Percentiles rank a stretch among this genome's conserved stretches.
These are phyloP conservation scores for Corrigiola litoralis DNA, from an alignment of 179 eudicot species.

Conservation along the genomic window DNA sequence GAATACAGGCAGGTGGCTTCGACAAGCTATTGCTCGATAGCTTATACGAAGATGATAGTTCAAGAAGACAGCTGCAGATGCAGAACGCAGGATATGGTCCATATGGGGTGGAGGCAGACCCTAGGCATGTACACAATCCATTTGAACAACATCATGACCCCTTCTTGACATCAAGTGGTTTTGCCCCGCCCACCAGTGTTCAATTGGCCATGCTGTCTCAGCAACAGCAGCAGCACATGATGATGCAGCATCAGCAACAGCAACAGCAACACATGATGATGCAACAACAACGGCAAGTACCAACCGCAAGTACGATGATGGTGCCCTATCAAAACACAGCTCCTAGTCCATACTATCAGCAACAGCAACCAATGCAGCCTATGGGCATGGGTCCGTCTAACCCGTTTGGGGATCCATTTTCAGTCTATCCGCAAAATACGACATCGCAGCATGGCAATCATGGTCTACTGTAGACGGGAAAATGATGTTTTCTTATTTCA, in stretches of 20 bases:
- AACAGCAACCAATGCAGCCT: conserved; percentile 26
- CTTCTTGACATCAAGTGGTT: conserved; percentile 49
- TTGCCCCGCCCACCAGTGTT: conserved; percentile 72
- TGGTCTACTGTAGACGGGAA: conserved; percentile 40
- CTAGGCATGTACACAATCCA: conserved; percentile 38
- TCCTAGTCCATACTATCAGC: conserved; percentile 46
- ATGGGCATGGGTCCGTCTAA: conserved; percentile 29
- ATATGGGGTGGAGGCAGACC: conserved; percentile 35
- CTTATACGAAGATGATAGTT: conserved; percentile 72
- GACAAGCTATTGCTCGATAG: conserved; percentile 83
- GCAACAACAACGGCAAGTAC: conserved; percentile 25
- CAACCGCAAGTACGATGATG: conserved; percentile 30
- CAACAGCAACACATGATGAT: conserved; percentile 43
- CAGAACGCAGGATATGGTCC: conserved; percentile 70
- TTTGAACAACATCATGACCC: conserved; percentile 63
- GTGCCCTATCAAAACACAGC: conserved; percentile 40
- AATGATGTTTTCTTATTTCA: conserved; percentile 18
- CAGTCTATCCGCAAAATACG: conserved; percentile 33
- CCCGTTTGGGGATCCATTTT: conserved; percentile 79
- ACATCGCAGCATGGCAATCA: conserved; percentile 49
- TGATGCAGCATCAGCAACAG: conserved; percentile 32
- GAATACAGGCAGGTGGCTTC: conserved; percentile 77
- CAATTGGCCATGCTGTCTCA: conserved; percentile 69
- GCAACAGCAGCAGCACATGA: conserved; percentile 56
- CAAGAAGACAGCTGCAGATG: conserved; percentile 67